These are phyloP conservation scores for Hordeum marinum DNA, from an alignment of 176 grass and related monocot species.

Conservation along the genomic window DNA sequence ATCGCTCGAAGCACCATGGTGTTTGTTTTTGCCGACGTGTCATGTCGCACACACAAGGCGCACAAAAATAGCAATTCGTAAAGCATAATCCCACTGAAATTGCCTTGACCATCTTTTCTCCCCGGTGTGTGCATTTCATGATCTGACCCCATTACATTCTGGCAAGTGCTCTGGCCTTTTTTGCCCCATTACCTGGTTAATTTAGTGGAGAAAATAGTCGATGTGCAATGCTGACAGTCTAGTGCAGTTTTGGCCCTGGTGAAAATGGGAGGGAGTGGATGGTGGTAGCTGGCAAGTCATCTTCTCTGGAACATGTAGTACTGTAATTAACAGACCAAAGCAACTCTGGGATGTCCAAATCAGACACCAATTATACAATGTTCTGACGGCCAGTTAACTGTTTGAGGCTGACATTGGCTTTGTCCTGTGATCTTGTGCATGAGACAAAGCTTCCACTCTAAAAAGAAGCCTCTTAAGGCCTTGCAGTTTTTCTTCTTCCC, in stretches of 20 bases:
- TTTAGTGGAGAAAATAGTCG: neutral
- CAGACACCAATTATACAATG: conserved; percentile 8
- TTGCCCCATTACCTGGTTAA: neutral
- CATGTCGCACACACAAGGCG: conserved; percentile 8
- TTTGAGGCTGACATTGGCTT: conserved; percentile 23
- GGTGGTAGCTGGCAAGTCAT: conserved; percentile 35
- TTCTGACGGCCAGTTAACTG: neutral
- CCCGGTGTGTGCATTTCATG: conserved; percentile 26
- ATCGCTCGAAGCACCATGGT: neutral
- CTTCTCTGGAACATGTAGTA: conserved; percentile 17
- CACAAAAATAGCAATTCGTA: conserved; percentile 33
- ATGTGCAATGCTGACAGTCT: conserved; percentile 23
- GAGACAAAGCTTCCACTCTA: neutral
- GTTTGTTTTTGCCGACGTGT: neutral
- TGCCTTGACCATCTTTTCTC: conserved; percentile 29
- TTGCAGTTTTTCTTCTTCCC: neutral
- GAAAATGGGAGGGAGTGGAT: neutral
- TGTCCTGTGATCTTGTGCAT: neutral
- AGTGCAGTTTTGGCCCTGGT: conserved; percentile 13
- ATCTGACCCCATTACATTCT: conserved; percentile 29
- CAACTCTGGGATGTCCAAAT: conserved; percentile 33
- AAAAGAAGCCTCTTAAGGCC: neutral
- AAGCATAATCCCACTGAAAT: conserved; percentile 33
- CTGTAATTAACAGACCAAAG: conserved; percentile 9
- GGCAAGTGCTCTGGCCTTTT: conserved; percentile 32